Percentiles rank a stretch among this genome's conserved stretches.
Conservation (phyloP, 352 stramenopile species). For the Globisporangium spiculum region DNA sequence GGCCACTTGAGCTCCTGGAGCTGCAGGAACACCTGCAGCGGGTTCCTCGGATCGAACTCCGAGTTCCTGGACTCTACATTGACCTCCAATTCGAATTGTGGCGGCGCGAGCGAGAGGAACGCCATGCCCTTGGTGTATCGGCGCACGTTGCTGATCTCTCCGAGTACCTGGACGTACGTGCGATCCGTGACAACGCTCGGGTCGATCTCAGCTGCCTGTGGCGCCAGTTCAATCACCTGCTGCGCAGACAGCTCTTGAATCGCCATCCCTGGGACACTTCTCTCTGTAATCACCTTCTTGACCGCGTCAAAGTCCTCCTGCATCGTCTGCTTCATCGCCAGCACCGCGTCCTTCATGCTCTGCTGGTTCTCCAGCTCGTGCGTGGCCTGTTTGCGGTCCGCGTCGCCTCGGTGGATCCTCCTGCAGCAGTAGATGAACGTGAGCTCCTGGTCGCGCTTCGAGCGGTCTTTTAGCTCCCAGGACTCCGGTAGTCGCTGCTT, state of each 20-base stretch:
- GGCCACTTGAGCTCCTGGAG: conserved; percentile 34
- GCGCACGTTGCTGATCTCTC: conserved; percentile 36
- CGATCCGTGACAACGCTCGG: conserved; percentile 9
- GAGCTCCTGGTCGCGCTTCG: conserved; percentile 22
- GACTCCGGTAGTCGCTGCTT: conserved; percentile 1
- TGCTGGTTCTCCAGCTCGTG: conserved; percentile 1
- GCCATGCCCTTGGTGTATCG: conserved; percentile 47
- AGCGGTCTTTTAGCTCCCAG: conserved; percentile 5
- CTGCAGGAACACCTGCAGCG: conserved; percentile 39
- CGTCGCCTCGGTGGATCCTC: neutral
- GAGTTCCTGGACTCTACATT: neutral
- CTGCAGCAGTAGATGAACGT: conserved; percentile 40
- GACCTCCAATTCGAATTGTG: neutral
- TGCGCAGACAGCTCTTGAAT: conserved; percentile 17
- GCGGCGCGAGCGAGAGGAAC: conserved; percentile 36
- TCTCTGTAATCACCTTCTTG: conserved; percentile 11
- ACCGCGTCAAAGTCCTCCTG: conserved; percentile 16
- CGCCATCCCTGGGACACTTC: neutral
- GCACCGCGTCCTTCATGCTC: conserved; percentile 16
- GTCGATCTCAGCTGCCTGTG: conserved; percentile 19
- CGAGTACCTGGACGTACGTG: conserved; percentile 34
- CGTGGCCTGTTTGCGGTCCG: conserved; percentile 1
- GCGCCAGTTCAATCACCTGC: conserved; percentile 15
- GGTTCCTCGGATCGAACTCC: conserved; percentile 8
- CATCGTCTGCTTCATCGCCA: conserved; percentile 20